Evolutionary conservation across 805 yeast species (phyloP).

Genomic region (Phaffomyces antillensis): DNA sequence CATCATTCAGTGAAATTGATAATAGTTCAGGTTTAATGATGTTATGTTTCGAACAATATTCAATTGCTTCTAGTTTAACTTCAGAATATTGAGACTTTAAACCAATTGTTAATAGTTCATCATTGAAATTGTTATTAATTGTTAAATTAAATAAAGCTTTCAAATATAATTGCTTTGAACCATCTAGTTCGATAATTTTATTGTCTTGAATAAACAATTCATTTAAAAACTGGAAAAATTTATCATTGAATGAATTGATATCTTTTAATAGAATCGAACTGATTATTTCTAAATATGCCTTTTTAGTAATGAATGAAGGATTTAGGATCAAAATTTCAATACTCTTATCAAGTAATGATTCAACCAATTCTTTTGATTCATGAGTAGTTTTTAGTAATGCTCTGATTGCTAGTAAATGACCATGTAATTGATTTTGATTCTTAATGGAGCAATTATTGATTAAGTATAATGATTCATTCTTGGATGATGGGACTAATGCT

Average conservation of each 20-base stretch:
- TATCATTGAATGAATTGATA: not conserved
- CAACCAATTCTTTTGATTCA: not conserved
- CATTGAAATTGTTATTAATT: not conserved
- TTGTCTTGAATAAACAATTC: constrained; percentile 30
- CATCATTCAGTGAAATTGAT: constrained; percentile 19
- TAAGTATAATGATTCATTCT: constrained; percentile 24
- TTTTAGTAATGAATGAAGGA: constrained; percentile 28
- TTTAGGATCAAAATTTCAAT: constrained; percentile 17
- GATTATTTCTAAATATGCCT: constrained; percentile 25
- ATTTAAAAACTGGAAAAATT: constrained; percentile 22
- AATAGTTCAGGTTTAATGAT: constrained; percentile 7
- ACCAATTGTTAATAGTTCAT: constrained; percentile 27
- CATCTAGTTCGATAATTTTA: constrained; percentile 29
- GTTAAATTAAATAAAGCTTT: constrained; percentile 26
- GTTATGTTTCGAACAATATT: constrained; percentile 19
- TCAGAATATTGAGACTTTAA: constrained; percentile 35
- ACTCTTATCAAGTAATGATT: constrained; percentile 1
- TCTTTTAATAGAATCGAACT: not conserved
- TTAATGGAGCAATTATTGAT: constrained; percentile 15
- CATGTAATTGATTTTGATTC: constrained; percentile 50
- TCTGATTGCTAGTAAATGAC: constrained; percentile 44
- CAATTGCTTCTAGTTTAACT: constrained; percentile 37
- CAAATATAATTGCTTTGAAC: constrained; percentile 43
- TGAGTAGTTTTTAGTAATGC: constrained; percentile 20
- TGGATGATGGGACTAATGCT: constrained; percentile 33